phyloP scores from a whole-genome alignment of 1,139 yeast genomes.

The Suhomyces anneliseae region DNA sequence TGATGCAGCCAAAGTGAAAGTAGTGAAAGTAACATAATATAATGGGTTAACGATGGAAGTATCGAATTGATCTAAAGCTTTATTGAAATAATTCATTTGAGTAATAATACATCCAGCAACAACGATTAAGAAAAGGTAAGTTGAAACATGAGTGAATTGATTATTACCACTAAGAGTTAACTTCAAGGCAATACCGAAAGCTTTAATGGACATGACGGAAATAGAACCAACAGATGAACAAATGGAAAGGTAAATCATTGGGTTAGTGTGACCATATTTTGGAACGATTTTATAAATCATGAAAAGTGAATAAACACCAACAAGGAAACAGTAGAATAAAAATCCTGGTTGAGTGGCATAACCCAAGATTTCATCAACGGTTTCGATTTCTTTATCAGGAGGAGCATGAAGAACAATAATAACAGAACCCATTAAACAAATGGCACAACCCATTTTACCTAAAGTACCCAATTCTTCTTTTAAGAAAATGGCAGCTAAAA shows the following conservation, averaged over 20 bases:
- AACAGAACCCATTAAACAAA: conserved; percentile 86
- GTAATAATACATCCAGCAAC: conserved; percentile 82
- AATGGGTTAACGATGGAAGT: conserved; percentile 90
- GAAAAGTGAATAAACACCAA: conserved; percentile 64
- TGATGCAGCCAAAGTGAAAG: conserved; percentile 83
- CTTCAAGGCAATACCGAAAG: conserved; percentile 89
- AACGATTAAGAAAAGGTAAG: conserved; percentile 76
- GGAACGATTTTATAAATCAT: conserved; percentile 88
- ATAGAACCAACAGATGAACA: conserved; percentile 91
- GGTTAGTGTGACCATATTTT: conserved; percentile 73
- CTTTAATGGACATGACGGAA: conserved; percentile 89
- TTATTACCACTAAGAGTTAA: conserved; percentile 85
- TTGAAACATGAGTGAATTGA: conserved; percentile 82
- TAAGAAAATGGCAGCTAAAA: conserved; percentile 78
- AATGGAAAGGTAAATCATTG: conserved; percentile 86
- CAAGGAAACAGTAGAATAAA: conserved; percentile 62
- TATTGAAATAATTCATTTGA: conserved; percentile 92
- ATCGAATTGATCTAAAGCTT: conserved; percentile 90
- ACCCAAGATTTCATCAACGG: conserved; percentile 82
- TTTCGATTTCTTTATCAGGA: conserved; percentile 82
- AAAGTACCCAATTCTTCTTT: conserved; percentile 84
- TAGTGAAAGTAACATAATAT: conserved; percentile 88
- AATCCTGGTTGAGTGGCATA: conserved; percentile 85
- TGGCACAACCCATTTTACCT: conserved; percentile 95
- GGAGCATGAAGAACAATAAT: conserved; percentile 92